Percentiles rank a stretch among this genome's conserved stretches.
Conservation (phyloP, 768 basidiomycete species). For the Pisolithus microcarpus region DNA sequence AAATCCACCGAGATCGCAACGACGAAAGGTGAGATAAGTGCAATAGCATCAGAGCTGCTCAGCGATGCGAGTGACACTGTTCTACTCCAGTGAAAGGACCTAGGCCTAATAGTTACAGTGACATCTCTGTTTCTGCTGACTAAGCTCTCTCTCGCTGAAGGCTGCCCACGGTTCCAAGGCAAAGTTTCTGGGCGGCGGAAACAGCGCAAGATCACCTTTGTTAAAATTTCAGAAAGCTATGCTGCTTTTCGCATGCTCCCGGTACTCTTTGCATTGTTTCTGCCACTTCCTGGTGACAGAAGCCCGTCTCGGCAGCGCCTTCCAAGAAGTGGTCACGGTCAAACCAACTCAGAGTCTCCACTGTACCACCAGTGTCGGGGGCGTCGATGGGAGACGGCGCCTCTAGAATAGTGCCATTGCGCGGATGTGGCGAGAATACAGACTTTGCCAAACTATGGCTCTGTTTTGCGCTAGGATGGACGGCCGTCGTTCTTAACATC, state of each 20-base stretch:
- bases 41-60: too few species aligned
- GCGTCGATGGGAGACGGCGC: constrained; percentile 76
- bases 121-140: too few species aligned
- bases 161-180: constrained; percentile 95
- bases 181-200: constrained; percentile 92
- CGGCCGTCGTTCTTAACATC: constrained; percentile 49
- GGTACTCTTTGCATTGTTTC: constrained; percentile 93
- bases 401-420: constrained; percentile 41
- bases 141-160: constrained; percentile 49
- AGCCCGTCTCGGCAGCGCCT: constrained; percentile 65
- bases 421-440: constrained; percentile 40
- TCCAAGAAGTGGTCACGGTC: constrained; percentile 85
- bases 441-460: constrained; percentile 42
- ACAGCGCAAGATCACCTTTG: constrained; percentile 91
- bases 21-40: too few species aligned
- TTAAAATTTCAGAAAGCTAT: constrained; percentile 94
- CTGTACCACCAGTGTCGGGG: constrained; percentile 59
- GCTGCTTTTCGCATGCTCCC: constrained; percentile 92
- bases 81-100: too few species aligned
- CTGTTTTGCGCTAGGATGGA: constrained; percentile 43
- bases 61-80: too few species aligned
- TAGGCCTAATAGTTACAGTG: too few species aligned
- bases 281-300: constrained; percentile 93
- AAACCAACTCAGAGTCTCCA: constrained; percentile 65
- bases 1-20: too few species aligned